A percentile compares a stretch with the other conserved stretches of the same genome.
Evolutionary conservation across 2,329 filamentous ascomycete genomes (phyloP).

Genomic region (Xylariaceae sp.): DNA sequence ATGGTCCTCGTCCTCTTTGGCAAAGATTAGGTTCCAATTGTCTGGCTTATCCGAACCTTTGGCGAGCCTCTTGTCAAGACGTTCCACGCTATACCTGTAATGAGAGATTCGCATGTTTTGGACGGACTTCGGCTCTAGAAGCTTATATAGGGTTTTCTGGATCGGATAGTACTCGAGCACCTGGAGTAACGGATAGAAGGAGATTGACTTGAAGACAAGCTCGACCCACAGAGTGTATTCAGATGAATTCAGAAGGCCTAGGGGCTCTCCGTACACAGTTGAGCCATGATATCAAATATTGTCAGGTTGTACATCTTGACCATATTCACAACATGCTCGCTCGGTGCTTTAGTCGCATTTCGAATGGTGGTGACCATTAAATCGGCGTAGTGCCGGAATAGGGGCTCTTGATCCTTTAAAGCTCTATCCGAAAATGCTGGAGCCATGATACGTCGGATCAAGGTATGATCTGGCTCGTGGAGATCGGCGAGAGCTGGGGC

Average conservation of each 20-base stretch:
- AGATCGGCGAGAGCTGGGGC: too few species aligned
- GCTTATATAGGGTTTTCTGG: conserved; percentile 17
- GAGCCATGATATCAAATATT: conserved; percentile 28
- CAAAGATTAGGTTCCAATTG: conserved; percentile 26
- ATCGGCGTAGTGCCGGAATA: conserved; percentile 20
- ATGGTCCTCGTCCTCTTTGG: conserved; percentile 8
- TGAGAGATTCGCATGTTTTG: conserved; percentile 17
- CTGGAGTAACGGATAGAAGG: background rate
- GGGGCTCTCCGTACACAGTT: conserved; percentile 26
- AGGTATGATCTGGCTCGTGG: conserved; percentile 11
- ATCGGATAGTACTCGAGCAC: conserved; percentile 17
- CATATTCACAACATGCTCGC: too few species aligned
- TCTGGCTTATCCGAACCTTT: conserved; percentile 26
- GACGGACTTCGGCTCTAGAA: conserved; percentile 26
- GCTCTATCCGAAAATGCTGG: conserved; percentile 18
- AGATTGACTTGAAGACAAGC: conserved; percentile 13
- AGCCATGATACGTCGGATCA: conserved; percentile 15
- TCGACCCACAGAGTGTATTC: conserved; percentile 24
- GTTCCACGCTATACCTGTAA: conserved; percentile 26
- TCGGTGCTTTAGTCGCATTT: too few species aligned
- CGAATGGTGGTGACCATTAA: too few species aligned
- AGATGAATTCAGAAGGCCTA: conserved; percentile 17
- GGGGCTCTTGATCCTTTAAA: conserved; percentile 15
- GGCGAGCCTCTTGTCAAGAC: conserved; percentile 29
- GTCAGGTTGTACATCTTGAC: too few species aligned